Evolutionary conservation across 306 rosid genomes (phyloP).

Genomic region (Trifolium dubium): DNA sequence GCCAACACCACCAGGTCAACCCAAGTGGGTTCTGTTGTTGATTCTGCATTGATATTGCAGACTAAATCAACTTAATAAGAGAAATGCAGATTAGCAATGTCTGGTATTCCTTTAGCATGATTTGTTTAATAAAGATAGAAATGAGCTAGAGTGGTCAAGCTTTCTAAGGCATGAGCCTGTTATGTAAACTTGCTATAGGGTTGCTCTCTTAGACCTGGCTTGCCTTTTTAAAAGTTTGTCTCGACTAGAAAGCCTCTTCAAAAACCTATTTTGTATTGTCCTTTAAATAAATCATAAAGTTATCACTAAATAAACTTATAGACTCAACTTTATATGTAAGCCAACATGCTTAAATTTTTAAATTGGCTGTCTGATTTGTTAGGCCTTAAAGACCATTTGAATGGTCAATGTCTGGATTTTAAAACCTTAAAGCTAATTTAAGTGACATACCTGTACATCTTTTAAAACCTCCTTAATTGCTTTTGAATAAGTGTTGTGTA

Average conservation of each 20-base stretch:
- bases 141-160: neutral
- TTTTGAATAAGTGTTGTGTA: neutral
- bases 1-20: no score
- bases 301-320: neutral
- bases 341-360: neutral
- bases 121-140: neutral
- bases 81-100: conserved; percentile 15
- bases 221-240: neutral
- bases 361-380: neutral
- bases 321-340: neutral
- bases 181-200: neutral
- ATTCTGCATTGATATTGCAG: conserved; percentile 18
- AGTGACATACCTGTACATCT: conserved; percentile 34
- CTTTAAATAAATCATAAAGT: neutral
- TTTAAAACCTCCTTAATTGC: conserved; percentile 4
- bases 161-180: neutral
- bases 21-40: neutral
- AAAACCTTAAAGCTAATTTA: conserved; percentile 36
- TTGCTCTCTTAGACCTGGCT: neutral
- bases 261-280: conserved; percentile 1
- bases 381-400: neutral
- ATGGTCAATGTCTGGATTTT: neutral
- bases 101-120: conserved; percentile 20
- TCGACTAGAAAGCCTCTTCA: neutral
- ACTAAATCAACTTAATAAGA: conserved; percentile 29